phyloP scores from a whole-genome alignment of 805 yeast genomes.

The Monosporozyma aerobia region DNA sequence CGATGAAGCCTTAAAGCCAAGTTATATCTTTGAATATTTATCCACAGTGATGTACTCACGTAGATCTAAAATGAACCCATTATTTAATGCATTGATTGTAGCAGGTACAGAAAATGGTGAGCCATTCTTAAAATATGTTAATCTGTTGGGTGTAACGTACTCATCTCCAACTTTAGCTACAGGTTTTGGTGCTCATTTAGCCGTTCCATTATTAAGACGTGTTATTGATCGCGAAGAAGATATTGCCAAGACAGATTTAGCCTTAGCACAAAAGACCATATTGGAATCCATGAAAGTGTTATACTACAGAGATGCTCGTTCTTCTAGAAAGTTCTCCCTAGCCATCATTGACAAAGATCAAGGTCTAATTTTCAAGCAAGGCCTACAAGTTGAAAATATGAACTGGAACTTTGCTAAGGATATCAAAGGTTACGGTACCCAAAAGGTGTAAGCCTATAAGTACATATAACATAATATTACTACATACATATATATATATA shows the following conservation, averaged over 20 bases:
- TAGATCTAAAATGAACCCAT: conserved; percentile 88
- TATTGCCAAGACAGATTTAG: conserved; percentile 56
- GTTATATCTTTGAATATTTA: conserved; percentile 79
- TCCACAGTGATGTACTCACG: conserved; percentile 77
- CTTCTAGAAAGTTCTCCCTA: conserved; percentile 74
- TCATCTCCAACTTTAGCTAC: conserved; percentile 85
- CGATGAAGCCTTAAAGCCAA: conserved; percentile 66
- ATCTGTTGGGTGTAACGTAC: conserved; percentile 84
- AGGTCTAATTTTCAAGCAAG: conserved; percentile 56
- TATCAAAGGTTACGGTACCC: conserved; percentile 85
- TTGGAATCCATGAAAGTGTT: conserved; percentile 87
- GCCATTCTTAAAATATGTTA: conserved; percentile 79
- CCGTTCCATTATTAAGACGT: conserved; percentile 82
- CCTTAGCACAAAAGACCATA: conserved; percentile 67
- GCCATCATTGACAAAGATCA: conserved; percentile 62
- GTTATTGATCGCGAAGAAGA: conserved; percentile 74
- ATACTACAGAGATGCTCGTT: conserved; percentile 93
- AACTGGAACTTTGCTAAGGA: conserved; percentile 85
- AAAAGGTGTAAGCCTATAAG: conserved; percentile 31
- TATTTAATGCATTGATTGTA: conserved; percentile 90
- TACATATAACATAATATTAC: background rate
- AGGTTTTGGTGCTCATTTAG: conserved; percentile 94
- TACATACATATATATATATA: background rate
- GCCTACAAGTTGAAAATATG: conserved; percentile 61
- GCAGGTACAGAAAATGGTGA: conserved; percentile 72